Evolutionary conservation across 2,329 filamentous ascomycete species (phyloP).

Genomic region (Ophiocordyceps sinensis): DNA sequence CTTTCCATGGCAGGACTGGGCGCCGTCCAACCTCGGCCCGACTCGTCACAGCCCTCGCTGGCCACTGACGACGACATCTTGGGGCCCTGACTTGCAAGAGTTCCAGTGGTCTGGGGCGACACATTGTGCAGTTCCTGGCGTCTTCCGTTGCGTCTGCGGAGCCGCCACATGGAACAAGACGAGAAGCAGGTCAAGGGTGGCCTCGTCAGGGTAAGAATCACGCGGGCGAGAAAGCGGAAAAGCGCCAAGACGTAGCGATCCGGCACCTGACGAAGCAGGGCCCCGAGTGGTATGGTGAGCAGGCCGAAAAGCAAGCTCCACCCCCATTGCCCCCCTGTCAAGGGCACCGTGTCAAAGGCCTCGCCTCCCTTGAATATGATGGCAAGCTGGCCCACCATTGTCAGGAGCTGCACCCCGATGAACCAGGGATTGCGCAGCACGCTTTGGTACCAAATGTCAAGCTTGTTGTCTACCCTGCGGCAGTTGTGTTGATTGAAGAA

Average conservation of each 20-base stretch:
- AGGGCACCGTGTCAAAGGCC: slow-evolving; percentile 47
- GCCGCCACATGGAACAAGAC: slow-evolving; percentile 8
- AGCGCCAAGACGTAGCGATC: slow-evolving; percentile 17
- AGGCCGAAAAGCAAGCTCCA: slow-evolving; percentile 55
- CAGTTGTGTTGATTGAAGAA: slow-evolving; percentile 77
- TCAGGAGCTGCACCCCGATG: slow-evolving; percentile 49
- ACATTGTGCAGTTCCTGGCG: slow-evolving; percentile 13
- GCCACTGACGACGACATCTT: neutral
- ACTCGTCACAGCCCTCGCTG: neutral
- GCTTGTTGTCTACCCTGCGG: slow-evolving; percentile 65
- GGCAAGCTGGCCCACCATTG: slow-evolving; percentile 54
- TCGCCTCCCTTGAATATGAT: slow-evolving; percentile 57
- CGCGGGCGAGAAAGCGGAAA: slow-evolving; percentile 11
- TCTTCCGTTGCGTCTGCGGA: slow-evolving; percentile 9
- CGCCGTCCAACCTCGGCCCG: neutral
- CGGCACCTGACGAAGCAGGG: slow-evolving; percentile 25
- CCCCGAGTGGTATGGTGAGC: slow-evolving; percentile 48
- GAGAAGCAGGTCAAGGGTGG: slow-evolving; percentile 6
- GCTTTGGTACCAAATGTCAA: slow-evolving; percentile 67
- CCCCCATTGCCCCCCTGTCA: slow-evolving; percentile 54
- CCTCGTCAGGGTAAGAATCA: slow-evolving; percentile 6
- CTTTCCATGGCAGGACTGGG: neutral
- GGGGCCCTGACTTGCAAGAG: neutral
- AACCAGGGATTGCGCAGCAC: slow-evolving; percentile 66
- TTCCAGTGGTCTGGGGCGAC: neutral